phyloP scores from a whole-genome alignment of 177 flowering plant species.

The Vitis hybrid region DNA sequence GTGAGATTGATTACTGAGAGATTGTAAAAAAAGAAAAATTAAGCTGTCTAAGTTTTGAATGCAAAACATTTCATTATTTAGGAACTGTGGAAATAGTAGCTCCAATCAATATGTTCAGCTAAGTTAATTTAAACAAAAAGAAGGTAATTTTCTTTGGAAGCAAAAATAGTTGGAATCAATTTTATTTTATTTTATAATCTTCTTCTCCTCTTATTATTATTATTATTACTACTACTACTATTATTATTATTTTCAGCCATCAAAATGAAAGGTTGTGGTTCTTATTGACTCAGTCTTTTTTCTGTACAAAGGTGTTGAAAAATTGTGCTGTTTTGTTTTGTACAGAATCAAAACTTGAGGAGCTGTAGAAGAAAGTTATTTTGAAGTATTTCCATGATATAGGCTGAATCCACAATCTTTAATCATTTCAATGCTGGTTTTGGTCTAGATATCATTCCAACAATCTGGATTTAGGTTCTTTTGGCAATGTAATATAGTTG shows the following conservation, averaged over 20 bases:
- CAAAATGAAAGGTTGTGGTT: neutral
- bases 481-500: slow-evolving; percentile 2
- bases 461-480: slow-evolving; percentile 2
- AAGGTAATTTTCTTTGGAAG: neutral
- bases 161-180: neutral
- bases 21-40: neutral
- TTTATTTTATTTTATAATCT: neutral
- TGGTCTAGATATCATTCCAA: neutral
- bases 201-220: too few species aligned
- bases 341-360: neutral
- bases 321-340: neutral
- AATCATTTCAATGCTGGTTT: neutral
- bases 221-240: neutral
- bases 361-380: neutral
- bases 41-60: neutral
- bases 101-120: neutral
- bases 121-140: neutral
- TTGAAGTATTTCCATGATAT: neutral
- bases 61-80: neutral
- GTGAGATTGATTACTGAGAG: neutral
- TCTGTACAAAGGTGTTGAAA: too few species aligned
- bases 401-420: neutral
- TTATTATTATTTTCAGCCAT: neutral
- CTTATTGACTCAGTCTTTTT: neutral
- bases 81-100: neutral